A percentile compares a stretch with the other conserved stretches of the same genome.
Conservation (phyloP, 148 eudicot species). For the Drosera capensis region DNA sequence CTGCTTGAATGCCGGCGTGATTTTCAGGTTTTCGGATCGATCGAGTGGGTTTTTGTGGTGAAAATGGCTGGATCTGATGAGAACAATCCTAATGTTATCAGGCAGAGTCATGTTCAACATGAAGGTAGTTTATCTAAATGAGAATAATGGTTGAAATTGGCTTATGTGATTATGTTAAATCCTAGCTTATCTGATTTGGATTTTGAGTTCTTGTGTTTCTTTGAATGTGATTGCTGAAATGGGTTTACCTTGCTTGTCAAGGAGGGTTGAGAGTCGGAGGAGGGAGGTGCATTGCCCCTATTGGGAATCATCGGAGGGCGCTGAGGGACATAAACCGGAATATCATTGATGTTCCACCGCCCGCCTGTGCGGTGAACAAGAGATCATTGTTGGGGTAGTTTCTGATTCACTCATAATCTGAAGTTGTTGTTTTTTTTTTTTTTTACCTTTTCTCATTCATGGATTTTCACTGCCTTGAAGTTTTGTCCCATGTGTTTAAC, state of each 20-base stretch:
- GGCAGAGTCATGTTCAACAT: slow-evolving; percentile 41
- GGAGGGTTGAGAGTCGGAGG: slow-evolving; percentile 26
- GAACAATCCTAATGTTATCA: slow-evolving; percentile 37
- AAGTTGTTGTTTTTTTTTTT: slow-evolving; percentile 2
- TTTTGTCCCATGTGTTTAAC: slow-evolving; percentile 4
- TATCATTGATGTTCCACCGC: slow-evolving; percentile 31
- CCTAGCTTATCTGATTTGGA: background rate
- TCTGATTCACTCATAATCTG: slow-evolving; percentile 2
- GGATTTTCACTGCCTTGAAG: too few relatives aligned
- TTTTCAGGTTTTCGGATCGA: too few relatives aligned
- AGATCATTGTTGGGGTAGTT: slow-evolving; percentile 39
- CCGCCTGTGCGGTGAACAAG: slow-evolving; percentile 28
- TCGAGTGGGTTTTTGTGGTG: too few relatives aligned
- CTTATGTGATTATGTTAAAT: background rate
- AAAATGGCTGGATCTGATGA: slow-evolving; percentile 62
- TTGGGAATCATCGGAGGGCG: slow-evolving; percentile 48
- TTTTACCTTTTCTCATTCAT: background rate
- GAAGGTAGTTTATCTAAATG: slow-evolving; percentile 5
- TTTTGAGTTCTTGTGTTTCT: background rate
- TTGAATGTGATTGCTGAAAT: slow-evolving; percentile 12
- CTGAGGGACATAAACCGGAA: slow-evolving; percentile 46
- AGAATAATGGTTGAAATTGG: background rate
- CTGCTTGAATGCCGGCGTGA: too few relatives aligned
- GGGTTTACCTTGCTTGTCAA: slow-evolving; percentile 7
- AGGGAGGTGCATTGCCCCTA: slow-evolving; percentile 32